Evolutionary conservation across 495 filamentous ascomycete species (phyloP), one percentile per base, ranked within the genome.

Genomic region (Saxophila tyrrhenica): DNA sequence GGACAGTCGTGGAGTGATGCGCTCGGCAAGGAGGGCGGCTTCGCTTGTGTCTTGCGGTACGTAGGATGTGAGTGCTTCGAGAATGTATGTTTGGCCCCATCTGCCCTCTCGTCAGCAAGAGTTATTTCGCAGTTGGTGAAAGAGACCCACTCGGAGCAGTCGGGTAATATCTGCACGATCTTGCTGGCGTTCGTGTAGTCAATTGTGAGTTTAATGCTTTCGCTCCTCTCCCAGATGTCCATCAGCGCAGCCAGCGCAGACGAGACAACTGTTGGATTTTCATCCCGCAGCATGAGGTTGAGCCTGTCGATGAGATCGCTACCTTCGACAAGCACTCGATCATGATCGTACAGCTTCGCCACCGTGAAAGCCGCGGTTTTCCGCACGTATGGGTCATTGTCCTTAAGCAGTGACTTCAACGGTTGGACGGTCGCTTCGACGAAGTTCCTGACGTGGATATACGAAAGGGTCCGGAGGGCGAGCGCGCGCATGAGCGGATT

Each of bases 51-150:
- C 90, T 70, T 94, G 90, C 10, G 92, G 92, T 35, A 97, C 86
- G 70, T 99, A 97, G 16, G 89, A 89, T 89, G 96, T 99, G 56
- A 99, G 77, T 9, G 92, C 89, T 70, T 99, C 92, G 10, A 99
- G 79, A 54, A 99, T 99, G 65, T 99, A 99, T 39, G 89, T 94
- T 73, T 99, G 92, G 44, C 94, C 91, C 92, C 92, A 99, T 78
- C 48, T 50, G 48, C 2, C n/a, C 10, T 3, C 2, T 3, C 7
- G 20, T 48, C 89, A 94, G 57, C 41, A 17, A 3, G 15, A 8
- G 7, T 17, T n/a, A n/a, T 17, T 5, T n/a, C 17, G 19, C 41
- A 44, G 7, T 8, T 21, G 19, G 45, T 15, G 23, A 11, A 11
- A 19, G 2, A 61, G 9, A 75, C 85, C 51, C 77, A 95, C 87